phyloP scores from a whole-genome alignment of 148 eudicot species.

The Cornus florida region DNA sequence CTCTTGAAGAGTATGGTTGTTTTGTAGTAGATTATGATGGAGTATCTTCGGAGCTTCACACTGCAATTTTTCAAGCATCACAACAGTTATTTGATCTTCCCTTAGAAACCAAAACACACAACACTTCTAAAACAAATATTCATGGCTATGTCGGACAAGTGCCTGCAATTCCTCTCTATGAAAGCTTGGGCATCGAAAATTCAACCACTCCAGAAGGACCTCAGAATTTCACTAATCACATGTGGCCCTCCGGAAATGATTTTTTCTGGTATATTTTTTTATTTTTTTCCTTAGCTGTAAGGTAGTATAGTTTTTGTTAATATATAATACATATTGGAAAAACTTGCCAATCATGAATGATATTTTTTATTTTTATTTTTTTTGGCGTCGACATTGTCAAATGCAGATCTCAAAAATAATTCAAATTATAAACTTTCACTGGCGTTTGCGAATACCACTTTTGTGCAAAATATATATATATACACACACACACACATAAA shows the following conservation, averaged over 20 bases:
- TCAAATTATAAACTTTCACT: too few species aligned
- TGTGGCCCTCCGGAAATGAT: conserved; percentile 47
- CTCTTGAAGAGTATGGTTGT: conserved; percentile 41
- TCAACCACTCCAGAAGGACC: conserved; percentile 34
- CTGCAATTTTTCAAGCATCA: conserved; percentile 28
- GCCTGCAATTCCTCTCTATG: conserved; percentile 36
- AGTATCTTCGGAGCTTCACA: conserved; percentile 33
- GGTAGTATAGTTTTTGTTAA: too few species aligned
- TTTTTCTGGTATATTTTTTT: conserved; percentile 24
- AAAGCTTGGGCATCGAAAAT: conserved; percentile 40
- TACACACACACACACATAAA: too few species aligned
- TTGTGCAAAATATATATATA: too few species aligned
- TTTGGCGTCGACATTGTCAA: too few species aligned
- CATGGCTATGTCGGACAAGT: conserved; percentile 45
- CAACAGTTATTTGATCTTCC: conserved; percentile 39
- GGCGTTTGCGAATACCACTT: too few species aligned
- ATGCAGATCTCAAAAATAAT: too few species aligned
- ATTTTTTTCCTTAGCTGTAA: too few species aligned
- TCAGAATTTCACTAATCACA: conserved; percentile 28
- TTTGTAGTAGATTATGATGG: conserved; percentile 27
- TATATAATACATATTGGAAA: too few species aligned
- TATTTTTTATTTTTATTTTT: too few species aligned
- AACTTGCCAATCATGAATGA: too few species aligned
- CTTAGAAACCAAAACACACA: conserved; percentile 24
- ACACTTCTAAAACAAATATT: conserved; percentile 28